Evolutionary conservation across 106 monocot genomes (phyloP).

Genomic region (Posidonia australis): DNA sequence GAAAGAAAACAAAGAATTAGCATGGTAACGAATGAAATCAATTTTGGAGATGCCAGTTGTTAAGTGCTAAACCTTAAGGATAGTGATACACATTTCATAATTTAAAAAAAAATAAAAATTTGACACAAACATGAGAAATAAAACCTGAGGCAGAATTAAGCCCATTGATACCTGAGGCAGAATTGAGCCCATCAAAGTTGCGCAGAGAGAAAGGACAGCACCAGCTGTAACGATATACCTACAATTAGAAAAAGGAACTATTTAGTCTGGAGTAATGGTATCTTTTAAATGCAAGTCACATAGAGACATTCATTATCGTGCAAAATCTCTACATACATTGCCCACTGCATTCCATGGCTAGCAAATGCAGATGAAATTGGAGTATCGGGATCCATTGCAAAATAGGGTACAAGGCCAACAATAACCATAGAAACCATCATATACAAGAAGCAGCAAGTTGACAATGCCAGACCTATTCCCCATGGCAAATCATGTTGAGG

Average conservation of each 20-base stretch:
- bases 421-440: constrained; percentile 90
- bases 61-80: no score
- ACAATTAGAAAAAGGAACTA: constrained; percentile 4
- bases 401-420: constrained; percentile 93
- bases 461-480: constrained; percentile 68
- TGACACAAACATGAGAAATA: background rate
- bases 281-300: background rate
- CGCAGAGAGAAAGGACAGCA: constrained; percentile 87
- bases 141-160: background rate
- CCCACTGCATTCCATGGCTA: constrained; percentile 83
- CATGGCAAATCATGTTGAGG: constrained; percentile 86
- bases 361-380: constrained; percentile 95
- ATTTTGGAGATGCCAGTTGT: no score
- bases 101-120: no score
- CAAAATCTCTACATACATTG: constrained; percentile 37
- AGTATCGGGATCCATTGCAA: constrained; percentile 91
- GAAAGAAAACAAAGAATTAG: background rate
- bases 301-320: background rate
- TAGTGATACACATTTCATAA: no score
- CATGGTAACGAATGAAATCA: background rate
- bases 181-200: constrained; percentile 91
- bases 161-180: constrained; percentile 74
- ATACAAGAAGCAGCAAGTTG: constrained; percentile 74
- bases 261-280: background rate
- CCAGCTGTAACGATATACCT: constrained; percentile 83